Base-by-base conservation (phyloP, 495 filamentous ascomycete genomes). In the Xylaria curta region DNA sequence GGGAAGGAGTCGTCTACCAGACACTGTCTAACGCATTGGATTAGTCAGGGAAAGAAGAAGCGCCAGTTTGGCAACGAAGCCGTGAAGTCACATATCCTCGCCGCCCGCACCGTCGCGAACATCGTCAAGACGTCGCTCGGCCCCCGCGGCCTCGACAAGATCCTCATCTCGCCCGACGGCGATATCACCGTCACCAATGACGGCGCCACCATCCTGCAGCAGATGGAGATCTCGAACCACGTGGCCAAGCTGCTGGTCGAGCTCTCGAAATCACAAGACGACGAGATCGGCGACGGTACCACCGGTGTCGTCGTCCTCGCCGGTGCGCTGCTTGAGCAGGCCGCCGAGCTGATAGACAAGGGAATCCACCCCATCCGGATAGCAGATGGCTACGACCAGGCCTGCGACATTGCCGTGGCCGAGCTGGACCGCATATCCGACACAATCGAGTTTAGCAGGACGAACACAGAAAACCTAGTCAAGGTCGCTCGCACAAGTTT, bases 161-260 rank as follows among this genome's bases (percentile, higher is more conserved):
- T 99, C 78, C 87, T 99, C 74, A 99, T 99, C 76, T 99, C 96
- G 56, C 93, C 96, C 40, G 96, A 99, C 81, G 96, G 96, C 79
- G 96, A 98, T 83, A 99, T 99, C 81, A 99, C 96, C 53, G 95
- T 99, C 59, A 99, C 96, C 70, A 99, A 99, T 80, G 96, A 99
- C 86, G 96, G 96, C 77, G 96, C 96, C 68, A 99, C 96, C 7
- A 99, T 99, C 74, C 85, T 99, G 71, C 88, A 91, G 73, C 96
- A 98, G 90, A 99, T 99, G 96, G 96, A 99, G 83, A 97, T 99
- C 71, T 92, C 93, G 71, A 98, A 99, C 87, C 95, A 98, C 81
- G 94, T 99, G 56, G 96, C 96, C 63, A 98, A 97, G 84, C 86
- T 99, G 49, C 84, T 99, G 51, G 96, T 99, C 36, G 95, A 98